Base-by-base conservation (phyloP, 2,329 filamentous ascomycete species). In the Pseudocercospora macadamiae region DNA sequence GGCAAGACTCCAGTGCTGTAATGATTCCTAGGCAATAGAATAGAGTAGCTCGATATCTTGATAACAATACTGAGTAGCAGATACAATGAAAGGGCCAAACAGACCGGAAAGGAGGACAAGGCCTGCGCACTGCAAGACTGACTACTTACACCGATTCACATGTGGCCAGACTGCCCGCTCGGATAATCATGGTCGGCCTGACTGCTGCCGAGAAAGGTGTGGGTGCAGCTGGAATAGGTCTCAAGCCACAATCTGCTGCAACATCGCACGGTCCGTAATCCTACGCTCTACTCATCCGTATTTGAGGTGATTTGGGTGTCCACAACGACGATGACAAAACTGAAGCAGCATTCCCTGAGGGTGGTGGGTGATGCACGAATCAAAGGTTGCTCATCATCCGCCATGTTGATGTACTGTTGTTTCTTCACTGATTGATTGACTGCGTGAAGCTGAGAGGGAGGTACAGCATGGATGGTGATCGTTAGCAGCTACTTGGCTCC, bases 171-270 rank as follows among this genome's bases (percentile, higher is more conserved):
- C 39, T 45, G 39, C 19, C 39, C 39, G 39, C 39, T 45, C 39
- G 39, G 39, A 45, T 45, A n/a, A 45, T 12, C 21, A 25, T 45
- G 39, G 39, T 19, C 39, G 39, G 39, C 39, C 39, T 25, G 19
- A 45, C 14, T 1, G 14, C 3, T 18, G 26, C 14, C 19, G 19
- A 47, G 9, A 47, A 14, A 26, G 23, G 23, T 47, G 42, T 26
- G 42, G 19, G 42, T 18, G 42, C 23, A 14, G 26, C 42, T 28
- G 42, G 42, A 47, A 47, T 47, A 47, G 42, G 42, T 47, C 42
- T 47, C 42, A 47, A 47, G 42, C 42, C 42, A 47, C 42, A 47
- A 47, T 7, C 7, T 47, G 21, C 42, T 47, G 42, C 42, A 47
- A 28, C 23, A 23, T 25, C 19, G 42, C 42, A 21, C 42, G 9